Evolutionary conservation across 2,329 filamentous ascomycete genomes (phyloP).

Genomic region (Didymella exigua): DNA sequence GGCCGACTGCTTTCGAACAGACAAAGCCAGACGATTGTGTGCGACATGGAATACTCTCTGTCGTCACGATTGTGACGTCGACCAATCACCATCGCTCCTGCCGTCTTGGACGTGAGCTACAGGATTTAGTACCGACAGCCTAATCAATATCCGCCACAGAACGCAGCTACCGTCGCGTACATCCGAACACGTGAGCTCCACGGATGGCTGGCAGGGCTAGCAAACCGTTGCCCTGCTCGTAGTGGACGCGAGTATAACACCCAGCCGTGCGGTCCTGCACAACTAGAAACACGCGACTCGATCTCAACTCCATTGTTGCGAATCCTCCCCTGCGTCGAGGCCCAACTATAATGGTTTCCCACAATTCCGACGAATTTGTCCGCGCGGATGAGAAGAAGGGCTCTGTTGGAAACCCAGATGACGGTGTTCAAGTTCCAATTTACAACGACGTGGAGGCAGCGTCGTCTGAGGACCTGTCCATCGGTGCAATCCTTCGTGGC

Average conservation of each 20-base stretch:
- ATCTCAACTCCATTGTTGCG: constrained; percentile 10
- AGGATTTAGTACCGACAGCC: constrained; percentile 13
- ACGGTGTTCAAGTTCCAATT: constrained; percentile 29
- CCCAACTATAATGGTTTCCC: constrained; percentile 9
- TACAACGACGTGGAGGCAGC: constrained; percentile 36
- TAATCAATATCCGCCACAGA: constrained; percentile 14
- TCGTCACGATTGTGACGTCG: constrained; percentile 12
- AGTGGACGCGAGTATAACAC: constrained; percentile 11
- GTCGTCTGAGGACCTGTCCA: constrained; percentile 30
- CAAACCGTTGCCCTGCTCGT: constrained; percentile 6
- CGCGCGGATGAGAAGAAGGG: constrained; percentile 16
- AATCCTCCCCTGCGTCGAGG: constrained; percentile 8
- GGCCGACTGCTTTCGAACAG: constrained; percentile 16
- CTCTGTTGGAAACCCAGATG: not conserved
- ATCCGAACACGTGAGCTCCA: constrained; percentile 13
- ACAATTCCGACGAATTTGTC: constrained; percentile 4
- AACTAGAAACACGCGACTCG: constrained; percentile 8
- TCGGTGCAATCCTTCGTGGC: constrained; percentile 34
- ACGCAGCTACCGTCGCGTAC: constrained; percentile 19
- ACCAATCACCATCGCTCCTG: constrained; percentile 12
- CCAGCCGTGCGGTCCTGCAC: constrained; percentile 14
- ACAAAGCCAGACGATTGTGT: constrained; percentile 8
- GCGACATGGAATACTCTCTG: constrained; percentile 8
- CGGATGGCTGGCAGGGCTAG: constrained; percentile 6
- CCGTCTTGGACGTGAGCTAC: constrained; percentile 13